Evolutionary conservation across 805 yeast species (phyloP), one percentile per base, ranked within the genome.

Genomic region (Candida xiaguanensis): DNA sequence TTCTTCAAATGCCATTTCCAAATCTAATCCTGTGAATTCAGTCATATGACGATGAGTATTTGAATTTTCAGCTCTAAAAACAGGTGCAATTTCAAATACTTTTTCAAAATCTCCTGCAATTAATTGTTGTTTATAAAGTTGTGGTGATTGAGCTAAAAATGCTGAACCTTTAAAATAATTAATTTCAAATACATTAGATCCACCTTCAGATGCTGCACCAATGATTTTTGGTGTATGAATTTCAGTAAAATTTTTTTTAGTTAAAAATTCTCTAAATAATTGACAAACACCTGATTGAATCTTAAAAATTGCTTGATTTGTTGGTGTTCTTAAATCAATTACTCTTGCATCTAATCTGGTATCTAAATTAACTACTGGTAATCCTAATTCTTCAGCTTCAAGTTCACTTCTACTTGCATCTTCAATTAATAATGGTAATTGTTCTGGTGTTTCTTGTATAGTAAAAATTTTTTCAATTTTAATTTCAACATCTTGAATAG

Each of bases 1-100:
- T 70, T 90, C 96, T 71, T 93, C 98, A 59, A 93, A 85, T 8
- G 96, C 86, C 95, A 93, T 89, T 70, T 93, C 99, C 69, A 93
- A 69, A 74, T 93, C 99, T 55, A 95, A 80, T 43, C 99, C 99
- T 46, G 85, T 85, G 64, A 93, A 93, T 69, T 93, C 99, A 41
- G 99, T 93, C 95, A 93, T 83, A 68, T 93, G 99, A 72, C 99
- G 90, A 67, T 93, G 98, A 15, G 99, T 91, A 74, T 93, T 90
- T 46, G 98, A 91, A 75, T 93, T 91, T 67, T 93, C 99, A 42
- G 99, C 99, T 70, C 99, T 81, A 78, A 93, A 93, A 31, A 93
- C 98, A 26, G 99, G 98, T 2, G 93, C 98, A 56, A 93, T 77
- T 72, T 93, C 99, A 61, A 80, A 93, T 35, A 93, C 99, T 56